Conservation (phyloP, 345 rosid genomes). For the Aquilaria malaccensis region DNA sequence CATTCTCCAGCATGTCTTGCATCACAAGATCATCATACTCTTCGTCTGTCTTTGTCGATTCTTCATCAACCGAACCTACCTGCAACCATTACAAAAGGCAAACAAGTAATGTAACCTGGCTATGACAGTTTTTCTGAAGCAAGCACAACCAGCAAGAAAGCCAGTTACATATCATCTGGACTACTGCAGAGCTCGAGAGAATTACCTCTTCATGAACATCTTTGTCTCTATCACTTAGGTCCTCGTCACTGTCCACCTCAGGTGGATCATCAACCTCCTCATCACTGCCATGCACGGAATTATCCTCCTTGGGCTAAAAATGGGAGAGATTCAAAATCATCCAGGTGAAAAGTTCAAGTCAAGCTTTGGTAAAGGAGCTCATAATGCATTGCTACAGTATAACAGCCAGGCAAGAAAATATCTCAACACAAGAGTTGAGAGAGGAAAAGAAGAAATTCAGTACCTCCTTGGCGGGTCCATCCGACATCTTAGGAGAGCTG, state of each 20-base stretch:
- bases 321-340: not conserved
- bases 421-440: not conserved
- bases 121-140: too few relatives aligned
- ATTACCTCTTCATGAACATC: slow-evolving; percentile 71
- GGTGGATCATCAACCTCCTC: slow-evolving; percentile 91
- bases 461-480: slow-evolving; percentile 94
- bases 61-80: slow-evolving; percentile 99
- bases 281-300: slow-evolving; percentile 91
- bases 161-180: too few relatives aligned
- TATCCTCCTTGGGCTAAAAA: slow-evolving; percentile 75
- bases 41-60: slow-evolving; percentile 88
- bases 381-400: too few relatives aligned
- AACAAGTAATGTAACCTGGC: not conserved
- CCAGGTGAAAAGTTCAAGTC: not conserved
- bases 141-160: not conserved
- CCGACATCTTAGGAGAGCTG: slow-evolving; percentile 89
- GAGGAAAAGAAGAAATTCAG: not conserved
- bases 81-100: slow-evolving; percentile 13
- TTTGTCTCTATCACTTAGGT: slow-evolving; percentile 55
- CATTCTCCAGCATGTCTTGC: slow-evolving; percentile 55
- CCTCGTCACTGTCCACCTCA: slow-evolving; percentile 84
- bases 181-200: not conserved
- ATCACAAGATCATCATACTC: slow-evolving; percentile 96
- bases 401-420: not conserved
- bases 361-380: too few relatives aligned